Evolutionary conservation across 164 flowering plant species (phyloP).

Genomic region (Umbellularia californica): DNA sequence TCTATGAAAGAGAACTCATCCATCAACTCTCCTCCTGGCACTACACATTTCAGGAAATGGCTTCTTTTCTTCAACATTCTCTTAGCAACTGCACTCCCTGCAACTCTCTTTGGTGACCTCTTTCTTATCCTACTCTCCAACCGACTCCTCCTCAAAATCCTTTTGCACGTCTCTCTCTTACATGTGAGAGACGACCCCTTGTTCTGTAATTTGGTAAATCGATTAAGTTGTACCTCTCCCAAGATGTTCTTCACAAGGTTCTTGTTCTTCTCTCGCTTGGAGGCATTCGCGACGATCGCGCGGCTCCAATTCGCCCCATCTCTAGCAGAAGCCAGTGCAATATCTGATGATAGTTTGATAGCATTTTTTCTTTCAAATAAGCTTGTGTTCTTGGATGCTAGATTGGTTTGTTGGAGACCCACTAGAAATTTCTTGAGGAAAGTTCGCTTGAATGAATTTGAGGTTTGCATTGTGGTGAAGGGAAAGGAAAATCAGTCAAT

Average conservation of each 20-base stretch:
- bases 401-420: constrained; percentile 33
- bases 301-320: constrained; percentile 67
- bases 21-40: constrained; percentile 72
- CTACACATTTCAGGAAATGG: constrained; percentile 42
- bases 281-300: constrained; percentile 42
- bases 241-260: constrained; percentile 25
- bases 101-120: constrained; percentile 3
- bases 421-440: constrained; percentile 54
- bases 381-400: constrained; percentile 26
- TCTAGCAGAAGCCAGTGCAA: constrained; percentile 71
- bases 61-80: constrained; percentile 51
- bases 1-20: constrained; percentile 43
- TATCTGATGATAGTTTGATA: constrained; percentile 66
- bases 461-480: constrained; percentile 29
- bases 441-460: constrained; percentile 37
- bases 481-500: neutral
- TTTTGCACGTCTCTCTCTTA: constrained; percentile 34
- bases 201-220: constrained; percentile 5
- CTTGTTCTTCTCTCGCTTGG: constrained; percentile 21
- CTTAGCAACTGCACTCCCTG: constrained; percentile 41
- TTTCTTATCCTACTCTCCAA: constrained; percentile 14
- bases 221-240: constrained; percentile 19
- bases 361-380: constrained; percentile 51
- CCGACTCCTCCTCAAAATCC: constrained; percentile 38
- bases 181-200: neutral